A percentile compares a stretch with the other conserved stretches of the same genome.
Conservation (phyloP, 345 rosid genomes). For the Pistacia integerrima region DNA sequence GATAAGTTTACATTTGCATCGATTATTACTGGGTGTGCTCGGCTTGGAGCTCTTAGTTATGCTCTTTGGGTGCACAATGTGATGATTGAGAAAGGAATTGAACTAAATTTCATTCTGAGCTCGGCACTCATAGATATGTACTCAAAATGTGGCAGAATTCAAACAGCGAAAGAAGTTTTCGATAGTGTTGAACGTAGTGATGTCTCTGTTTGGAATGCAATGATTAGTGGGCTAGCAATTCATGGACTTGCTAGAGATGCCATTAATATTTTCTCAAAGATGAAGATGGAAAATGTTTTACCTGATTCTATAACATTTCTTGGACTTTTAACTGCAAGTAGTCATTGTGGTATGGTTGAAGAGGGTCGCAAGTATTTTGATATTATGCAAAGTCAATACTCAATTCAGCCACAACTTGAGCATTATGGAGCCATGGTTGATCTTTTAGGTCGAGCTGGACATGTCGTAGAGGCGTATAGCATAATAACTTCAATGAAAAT, state of each 20-base stretch:
- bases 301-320: constrained; percentile 74
- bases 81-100: constrained; percentile 47
- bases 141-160: constrained; percentile 70
- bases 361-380: constrained; percentile 62
- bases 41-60: constrained; percentile 56
- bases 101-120: constrained; percentile 54
- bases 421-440: constrained; percentile 87
- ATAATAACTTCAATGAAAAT: constrained; percentile 62
- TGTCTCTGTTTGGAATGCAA: constrained; percentile 79
- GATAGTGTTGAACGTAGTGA: constrained; percentile 35
- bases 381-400: constrained; percentile 46
- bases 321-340: constrained; percentile 67
- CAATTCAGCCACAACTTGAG: constrained; percentile 60
- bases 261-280: constrained; percentile 45
- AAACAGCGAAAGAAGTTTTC: constrained; percentile 60
- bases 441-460: constrained; percentile 72
- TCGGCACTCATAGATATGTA: constrained; percentile 78
- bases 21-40: constrained; percentile 62
- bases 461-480: constrained; percentile 64
- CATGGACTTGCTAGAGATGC: constrained; percentile 76
- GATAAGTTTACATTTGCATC: constrained; percentile 77
- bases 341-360: constrained; percentile 69
- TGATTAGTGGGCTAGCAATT: constrained; percentile 74
- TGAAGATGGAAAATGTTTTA: constrained; percentile 52
- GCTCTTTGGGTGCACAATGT: constrained; percentile 66